Evolutionary conservation across 2,329 filamentous ascomycete genomes (phyloP).

Genomic region (Penicillium sp.): DNA sequence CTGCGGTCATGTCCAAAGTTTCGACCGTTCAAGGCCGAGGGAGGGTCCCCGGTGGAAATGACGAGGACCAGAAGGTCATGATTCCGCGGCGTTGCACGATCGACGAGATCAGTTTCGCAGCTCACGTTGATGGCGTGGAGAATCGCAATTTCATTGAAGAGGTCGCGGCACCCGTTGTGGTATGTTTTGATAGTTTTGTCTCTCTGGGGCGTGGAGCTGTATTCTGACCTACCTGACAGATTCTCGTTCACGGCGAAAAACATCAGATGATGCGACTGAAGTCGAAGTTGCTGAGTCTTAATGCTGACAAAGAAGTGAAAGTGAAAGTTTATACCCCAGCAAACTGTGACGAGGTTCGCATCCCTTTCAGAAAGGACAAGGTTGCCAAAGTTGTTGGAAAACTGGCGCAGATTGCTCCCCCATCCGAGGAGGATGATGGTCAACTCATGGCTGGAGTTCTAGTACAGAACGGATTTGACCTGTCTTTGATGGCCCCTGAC

Average conservation of each 20-base stretch:
- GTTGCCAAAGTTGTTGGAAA: slow-evolving; percentile 95
- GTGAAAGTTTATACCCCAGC: slow-evolving; percentile 92
- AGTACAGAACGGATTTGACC: slow-evolving; percentile 96
- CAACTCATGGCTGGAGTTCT: slow-evolving; percentile 84
- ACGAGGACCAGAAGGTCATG: slow-evolving; percentile 83
- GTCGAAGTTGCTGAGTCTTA: slow-evolving; percentile 91
- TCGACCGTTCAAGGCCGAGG: slow-evolving; percentile 59
- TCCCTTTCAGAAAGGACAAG: slow-evolving; percentile 95
- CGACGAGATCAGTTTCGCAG: slow-evolving; percentile 92
- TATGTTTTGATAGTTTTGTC: slow-evolving; percentile 56
- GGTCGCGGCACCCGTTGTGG: slow-evolving; percentile 86
- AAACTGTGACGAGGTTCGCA: slow-evolving; percentile 92
- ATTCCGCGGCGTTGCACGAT: slow-evolving; percentile 92
- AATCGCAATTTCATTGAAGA: slow-evolving; percentile 98
- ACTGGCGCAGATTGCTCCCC: slow-evolving; percentile 79
- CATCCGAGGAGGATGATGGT: slow-evolving; percentile 52
- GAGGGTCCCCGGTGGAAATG: slow-evolving; percentile 63
- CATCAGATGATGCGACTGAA: slow-evolving; percentile 98
- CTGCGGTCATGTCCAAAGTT: slow-evolving; percentile 81
- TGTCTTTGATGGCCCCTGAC: slow-evolving; percentile 95
- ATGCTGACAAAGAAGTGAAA: slow-evolving; percentile 77
- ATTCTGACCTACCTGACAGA: slow-evolving; percentile 55
- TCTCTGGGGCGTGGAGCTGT: neutral
- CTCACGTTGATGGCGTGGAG: slow-evolving; percentile 93
- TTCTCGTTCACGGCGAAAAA: slow-evolving; percentile 94